These are phyloP conservation scores for Mortierella sp. DNA, from an alignment of 371 early-diverging fungal species.

Conservation along the genomic window DNA sequence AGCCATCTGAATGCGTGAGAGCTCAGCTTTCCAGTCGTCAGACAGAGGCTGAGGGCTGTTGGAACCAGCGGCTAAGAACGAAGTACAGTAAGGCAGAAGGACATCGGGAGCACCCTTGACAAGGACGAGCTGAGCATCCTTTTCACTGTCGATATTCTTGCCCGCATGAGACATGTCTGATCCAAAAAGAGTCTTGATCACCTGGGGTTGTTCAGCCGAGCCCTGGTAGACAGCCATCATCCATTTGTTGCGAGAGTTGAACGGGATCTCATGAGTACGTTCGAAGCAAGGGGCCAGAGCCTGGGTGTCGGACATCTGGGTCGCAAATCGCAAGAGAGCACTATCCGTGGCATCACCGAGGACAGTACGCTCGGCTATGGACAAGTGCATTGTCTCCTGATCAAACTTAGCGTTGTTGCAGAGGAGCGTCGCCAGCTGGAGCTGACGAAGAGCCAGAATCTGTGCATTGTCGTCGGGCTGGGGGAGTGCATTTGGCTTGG, in stretches of 20 bases:
- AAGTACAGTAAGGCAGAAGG: slow-evolving; percentile 64
- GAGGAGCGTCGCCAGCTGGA: slow-evolving; percentile 65
- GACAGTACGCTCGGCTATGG: slow-evolving; percentile 65
- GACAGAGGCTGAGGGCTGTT: slow-evolving; percentile 59
- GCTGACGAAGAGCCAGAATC: slow-evolving; percentile 48
- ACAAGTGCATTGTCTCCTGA: slow-evolving; percentile 51
- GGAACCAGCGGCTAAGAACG: slow-evolving; percentile 53
- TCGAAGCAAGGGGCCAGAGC: slow-evolving; percentile 48
- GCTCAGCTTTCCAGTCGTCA: slow-evolving; percentile 45
- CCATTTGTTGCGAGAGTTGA: slow-evolving; percentile 38
- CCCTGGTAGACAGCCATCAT: slow-evolving; percentile 55
- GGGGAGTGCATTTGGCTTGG: slow-evolving; percentile 14
- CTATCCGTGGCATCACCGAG: slow-evolving; percentile 84
- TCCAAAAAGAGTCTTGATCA: slow-evolving; percentile 49
- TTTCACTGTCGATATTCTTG: slow-evolving; percentile 23
- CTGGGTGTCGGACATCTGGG: slow-evolving; percentile 31
- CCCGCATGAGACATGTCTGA: slow-evolving; percentile 17
- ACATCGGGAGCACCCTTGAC: slow-evolving; percentile 88
- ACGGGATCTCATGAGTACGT: slow-evolving; percentile 52
- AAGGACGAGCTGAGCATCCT: slow-evolving; percentile 52
- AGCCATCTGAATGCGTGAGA: slow-evolving; percentile 60
- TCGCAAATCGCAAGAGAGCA: slow-evolving; percentile 75
- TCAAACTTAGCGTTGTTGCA: slow-evolving; percentile 78
- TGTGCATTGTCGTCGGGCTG: slow-evolving; percentile 23
- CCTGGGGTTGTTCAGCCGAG: slow-evolving; percentile 27